Conservation (phyloP, 2,329 filamentous ascomycete species). For the Fusarium foetens region DNA sequence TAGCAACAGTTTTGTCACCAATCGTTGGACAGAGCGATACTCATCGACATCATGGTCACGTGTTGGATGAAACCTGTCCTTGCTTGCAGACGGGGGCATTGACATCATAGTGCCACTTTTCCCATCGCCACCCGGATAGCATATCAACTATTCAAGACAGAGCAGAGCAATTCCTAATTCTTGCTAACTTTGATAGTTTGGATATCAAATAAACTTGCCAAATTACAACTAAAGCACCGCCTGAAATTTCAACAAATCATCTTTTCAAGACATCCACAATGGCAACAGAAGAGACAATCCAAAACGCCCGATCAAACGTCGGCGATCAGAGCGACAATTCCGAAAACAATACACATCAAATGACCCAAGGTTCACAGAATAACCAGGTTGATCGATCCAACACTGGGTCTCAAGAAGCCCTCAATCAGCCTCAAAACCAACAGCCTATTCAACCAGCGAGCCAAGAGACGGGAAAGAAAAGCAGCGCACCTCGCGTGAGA, state of each 20-base stretch:
- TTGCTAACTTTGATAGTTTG: not conserved
- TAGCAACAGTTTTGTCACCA: not conserved
- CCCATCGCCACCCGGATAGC: not conserved
- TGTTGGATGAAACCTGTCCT: not conserved
- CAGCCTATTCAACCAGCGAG: not conserved
- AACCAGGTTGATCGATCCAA: not conserved
- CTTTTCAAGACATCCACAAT: not conserved
- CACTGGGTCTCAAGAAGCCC: not conserved
- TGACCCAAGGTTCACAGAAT: not conserved
- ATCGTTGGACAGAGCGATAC: not conserved
- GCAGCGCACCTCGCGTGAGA: slow-evolving; percentile 17
- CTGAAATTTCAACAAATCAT: fast-evolving
- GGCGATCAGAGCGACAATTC: not conserved
- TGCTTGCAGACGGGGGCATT: not conserved
- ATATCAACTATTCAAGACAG: not conserved
- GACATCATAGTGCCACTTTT: slow-evolving; percentile 6
- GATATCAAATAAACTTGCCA: too few relatives aligned
- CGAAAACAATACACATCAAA: not conserved
- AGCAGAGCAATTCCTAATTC: fast-evolving
- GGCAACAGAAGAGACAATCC: not conserved
- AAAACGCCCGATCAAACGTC: not conserved
- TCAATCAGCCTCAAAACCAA: not conserved
- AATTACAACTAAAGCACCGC: not conserved
- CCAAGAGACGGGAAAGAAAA: slow-evolving; percentile 8
- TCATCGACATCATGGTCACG: not conserved